Evolutionary conservation across 306 rosid genomes (phyloP).

Genomic region (Ochetophila trinervis): DNA sequence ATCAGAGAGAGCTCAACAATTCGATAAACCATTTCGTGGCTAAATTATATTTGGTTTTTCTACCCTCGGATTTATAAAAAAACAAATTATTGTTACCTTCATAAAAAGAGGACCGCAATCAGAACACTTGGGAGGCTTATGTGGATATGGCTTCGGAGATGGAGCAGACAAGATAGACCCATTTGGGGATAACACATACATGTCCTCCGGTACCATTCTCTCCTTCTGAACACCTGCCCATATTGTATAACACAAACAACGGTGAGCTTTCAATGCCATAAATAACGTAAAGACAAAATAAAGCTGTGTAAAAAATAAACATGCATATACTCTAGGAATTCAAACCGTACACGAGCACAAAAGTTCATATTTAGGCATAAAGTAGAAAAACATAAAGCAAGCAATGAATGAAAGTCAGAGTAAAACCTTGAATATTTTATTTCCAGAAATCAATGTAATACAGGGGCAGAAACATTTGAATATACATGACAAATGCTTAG

Average conservation of each 20-base stretch:
- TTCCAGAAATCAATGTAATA: neutral
- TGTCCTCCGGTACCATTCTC: conserved; percentile 92
- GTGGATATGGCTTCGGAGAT: conserved; percentile 80
- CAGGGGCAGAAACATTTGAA: neutral
- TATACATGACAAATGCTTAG: neutral
- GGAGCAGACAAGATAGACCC: conserved; percentile 73
- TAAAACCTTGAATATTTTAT: neutral
- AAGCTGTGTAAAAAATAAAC: neutral
- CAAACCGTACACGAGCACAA: neutral
- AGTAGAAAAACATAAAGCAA: neutral
- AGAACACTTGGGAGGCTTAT: conserved; percentile 89
- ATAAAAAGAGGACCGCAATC: conserved; percentile 87
- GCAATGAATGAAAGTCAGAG: neutral
- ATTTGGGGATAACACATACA: conserved; percentile 68
- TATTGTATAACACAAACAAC: conserved; percentile 17
- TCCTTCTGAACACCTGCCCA: conserved; percentile 89
- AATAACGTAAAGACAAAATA: neutral
- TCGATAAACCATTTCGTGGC: neutral
- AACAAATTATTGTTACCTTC: conserved; percentile 51
- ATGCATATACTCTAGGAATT: neutral
- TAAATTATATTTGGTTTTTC: neutral
- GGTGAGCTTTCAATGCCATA: neutral
- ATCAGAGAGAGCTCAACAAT: neutral
- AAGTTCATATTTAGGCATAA: neutral
- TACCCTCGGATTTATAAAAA: neutral